Percentiles rank a stretch among this genome's conserved stretches.
These are phyloP conservation scores for Cucurbita ficifolia DNA, from an alignment of 306 rosid species.

Conservation along the genomic window DNA sequence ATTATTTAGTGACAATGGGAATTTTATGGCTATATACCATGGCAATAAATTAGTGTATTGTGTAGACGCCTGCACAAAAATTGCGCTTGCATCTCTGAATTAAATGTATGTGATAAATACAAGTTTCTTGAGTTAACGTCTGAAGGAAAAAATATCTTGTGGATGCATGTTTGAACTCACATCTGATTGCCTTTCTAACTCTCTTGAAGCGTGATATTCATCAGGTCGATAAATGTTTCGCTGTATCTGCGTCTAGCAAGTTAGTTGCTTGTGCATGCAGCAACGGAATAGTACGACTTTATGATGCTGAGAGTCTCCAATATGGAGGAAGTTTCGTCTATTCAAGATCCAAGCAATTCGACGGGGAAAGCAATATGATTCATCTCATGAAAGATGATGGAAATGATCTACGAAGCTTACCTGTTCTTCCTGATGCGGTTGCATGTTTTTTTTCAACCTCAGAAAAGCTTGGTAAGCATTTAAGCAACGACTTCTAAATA, in stretches of 20 bases:
- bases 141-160: background rate
- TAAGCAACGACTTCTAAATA: background rate
- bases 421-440: conserved; percentile 54
- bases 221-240: conserved; percentile 56
- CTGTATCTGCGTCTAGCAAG: conserved; percentile 40
- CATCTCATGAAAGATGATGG: conserved; percentile 17
- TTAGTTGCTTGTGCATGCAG: conserved; percentile 73
- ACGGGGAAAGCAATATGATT: conserved; percentile 15
- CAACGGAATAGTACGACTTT: conserved; percentile 47
- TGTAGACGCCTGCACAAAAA: background rate
- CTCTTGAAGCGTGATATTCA: conserved; percentile 11
- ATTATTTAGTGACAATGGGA: background rate
- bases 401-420: conserved; percentile 19
- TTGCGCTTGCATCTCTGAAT: background rate
- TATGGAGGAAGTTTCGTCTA: conserved; percentile 31
- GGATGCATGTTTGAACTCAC: conserved; percentile 2
- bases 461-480: conserved; percentile 58
- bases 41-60: background rate
- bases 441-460: conserved; percentile 56
- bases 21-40: background rate
- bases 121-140: background rate
- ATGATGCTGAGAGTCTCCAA: conserved; percentile 32
- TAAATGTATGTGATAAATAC: background rate
- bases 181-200: conserved; percentile 5
- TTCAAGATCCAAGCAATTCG: conserved; percentile 31